A percentile compares a stretch with the other conserved stretches of the same genome.
Conservation (phyloP, 768 basidiomycete species). For the Amyloporia xantha region DNA sequence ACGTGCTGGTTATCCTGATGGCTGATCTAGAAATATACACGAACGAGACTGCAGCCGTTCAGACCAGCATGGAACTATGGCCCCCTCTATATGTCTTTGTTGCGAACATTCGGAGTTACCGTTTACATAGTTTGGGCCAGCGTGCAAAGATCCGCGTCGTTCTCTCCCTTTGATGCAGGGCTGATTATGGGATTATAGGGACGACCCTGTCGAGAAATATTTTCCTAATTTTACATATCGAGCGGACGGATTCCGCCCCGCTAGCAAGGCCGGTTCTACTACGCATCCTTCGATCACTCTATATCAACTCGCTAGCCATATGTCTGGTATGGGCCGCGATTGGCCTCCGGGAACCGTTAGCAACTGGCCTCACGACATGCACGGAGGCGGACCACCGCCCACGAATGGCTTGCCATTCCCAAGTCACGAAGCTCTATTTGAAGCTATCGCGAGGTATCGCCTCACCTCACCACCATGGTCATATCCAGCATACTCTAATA, state of each 20-base stretch:
- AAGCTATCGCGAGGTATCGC: conserved; percentile 30
- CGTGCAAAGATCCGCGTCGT: no score
- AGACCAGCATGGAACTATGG: no score
- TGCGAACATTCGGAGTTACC: no score
- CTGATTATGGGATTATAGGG: no score
- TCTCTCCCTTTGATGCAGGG: no score
- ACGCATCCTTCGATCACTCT: conserved; percentile 17
- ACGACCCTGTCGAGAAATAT: conserved; percentile 43
- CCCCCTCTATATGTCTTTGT: no score
- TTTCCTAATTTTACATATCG: conserved; percentile 32
- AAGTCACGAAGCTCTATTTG: conserved; percentile 26
- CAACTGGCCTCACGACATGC: conserved; percentile 36
- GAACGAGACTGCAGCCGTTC: no score
- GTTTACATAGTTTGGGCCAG: no score
- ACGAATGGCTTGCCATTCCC: conserved; percentile 28
- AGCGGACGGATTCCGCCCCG: conserved; percentile 12
- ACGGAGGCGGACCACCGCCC: conserved; percentile 23
- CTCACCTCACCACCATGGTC: conserved; percentile 38
- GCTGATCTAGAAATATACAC: no score
- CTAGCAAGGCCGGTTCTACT: background rate
- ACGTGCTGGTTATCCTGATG: no score
- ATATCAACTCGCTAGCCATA: conserved; percentile 25
- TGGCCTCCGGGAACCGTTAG: conserved; percentile 28
- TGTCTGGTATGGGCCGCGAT: conserved; percentile 30
- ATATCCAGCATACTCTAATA: conserved; percentile 38